Evolutionary conservation across 495 filamentous ascomycete species (phyloP).

Genomic region (Melanomma pulvis-pyrius): DNA sequence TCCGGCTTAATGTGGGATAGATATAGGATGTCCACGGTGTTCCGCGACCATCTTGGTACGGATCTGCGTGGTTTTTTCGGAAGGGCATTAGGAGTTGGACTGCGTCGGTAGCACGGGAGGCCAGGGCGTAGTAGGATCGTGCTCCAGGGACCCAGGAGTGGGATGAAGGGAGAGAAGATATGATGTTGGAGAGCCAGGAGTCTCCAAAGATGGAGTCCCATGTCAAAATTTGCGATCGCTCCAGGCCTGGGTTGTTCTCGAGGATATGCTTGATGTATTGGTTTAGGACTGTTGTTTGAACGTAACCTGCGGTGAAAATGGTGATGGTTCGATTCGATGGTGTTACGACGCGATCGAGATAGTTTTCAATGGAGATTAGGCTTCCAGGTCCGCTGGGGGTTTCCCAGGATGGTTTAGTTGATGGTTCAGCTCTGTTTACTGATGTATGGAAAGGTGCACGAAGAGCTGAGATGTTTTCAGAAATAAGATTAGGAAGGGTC

Average conservation of each 20-base stretch:
- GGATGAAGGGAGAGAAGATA: not conserved
- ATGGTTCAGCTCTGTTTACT: no score
- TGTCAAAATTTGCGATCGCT: not conserved
- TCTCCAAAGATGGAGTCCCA: not conserved
- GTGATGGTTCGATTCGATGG: conserved; percentile 4
- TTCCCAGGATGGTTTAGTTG: not conserved
- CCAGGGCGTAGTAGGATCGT: conserved; percentile 2
- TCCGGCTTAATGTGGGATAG: not conserved
- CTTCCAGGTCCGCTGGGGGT: not conserved
- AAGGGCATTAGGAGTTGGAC: conserved; percentile 4
- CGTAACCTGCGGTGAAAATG: not conserved
- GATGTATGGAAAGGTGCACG: not conserved
- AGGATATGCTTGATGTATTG: not conserved
- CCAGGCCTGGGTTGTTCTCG: not conserved
- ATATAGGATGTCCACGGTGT: conserved; percentile 3
- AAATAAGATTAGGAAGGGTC: not conserved
- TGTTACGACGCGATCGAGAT: not conserved
- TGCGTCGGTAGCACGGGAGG: not conserved
- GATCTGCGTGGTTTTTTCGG: not conserved
- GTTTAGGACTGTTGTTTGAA: not conserved
- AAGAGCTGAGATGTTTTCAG: not conserved
- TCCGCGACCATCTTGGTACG: not conserved
- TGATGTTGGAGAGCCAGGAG: not conserved
- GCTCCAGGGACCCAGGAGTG: not conserved
- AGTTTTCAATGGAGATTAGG: not conserved